phyloP scores from a whole-genome alignment of 1,284 basidiomycete genomes.

The Exobasidium cylindrosporum region DNA sequence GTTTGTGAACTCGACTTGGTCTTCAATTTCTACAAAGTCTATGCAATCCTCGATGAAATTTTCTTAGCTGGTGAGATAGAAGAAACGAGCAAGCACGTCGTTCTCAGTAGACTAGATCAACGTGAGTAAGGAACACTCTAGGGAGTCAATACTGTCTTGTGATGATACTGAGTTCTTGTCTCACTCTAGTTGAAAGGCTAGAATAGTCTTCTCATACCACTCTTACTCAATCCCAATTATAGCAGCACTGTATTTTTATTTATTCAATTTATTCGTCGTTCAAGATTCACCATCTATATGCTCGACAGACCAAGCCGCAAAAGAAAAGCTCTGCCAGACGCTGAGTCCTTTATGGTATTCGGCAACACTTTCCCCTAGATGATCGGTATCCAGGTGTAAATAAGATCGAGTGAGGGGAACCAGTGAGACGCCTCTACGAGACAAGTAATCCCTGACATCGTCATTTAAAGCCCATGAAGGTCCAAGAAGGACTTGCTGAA shows the following conservation, averaged over 20 bases:
- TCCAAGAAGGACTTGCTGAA: conserved; percentile 9
- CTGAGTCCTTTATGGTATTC: not conserved
- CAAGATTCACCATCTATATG: not conserved
- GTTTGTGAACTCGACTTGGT: conserved; percentile 95
- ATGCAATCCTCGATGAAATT: conserved; percentile 94
- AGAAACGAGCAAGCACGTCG: conserved; percentile 94
- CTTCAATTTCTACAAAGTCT: conserved; percentile 99
- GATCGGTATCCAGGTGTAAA: conserved; percentile 31
- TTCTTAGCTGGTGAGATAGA: conserved; percentile 98
- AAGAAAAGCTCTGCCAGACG: not conserved
- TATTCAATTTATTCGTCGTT: not conserved
- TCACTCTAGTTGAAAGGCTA: not conserved
- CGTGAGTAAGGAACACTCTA: conserved; percentile 25
- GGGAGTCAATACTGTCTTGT: not conserved
- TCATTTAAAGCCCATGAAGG: conserved; percentile 16
- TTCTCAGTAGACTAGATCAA: conserved; percentile 75
- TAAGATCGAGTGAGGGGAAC: not conserved
- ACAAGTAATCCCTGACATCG: not conserved
- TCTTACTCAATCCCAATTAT: not conserved
- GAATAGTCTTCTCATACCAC: not conserved
- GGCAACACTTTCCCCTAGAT: conserved; percentile 19
- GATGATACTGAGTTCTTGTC: not conserved
- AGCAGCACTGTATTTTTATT: not conserved
- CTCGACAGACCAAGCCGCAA: not conserved
- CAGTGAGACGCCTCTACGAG: not conserved